A percentile compares a stretch with the other conserved stretches of the same genome.
phyloP scores from a whole-genome alignment of 192 early-diverging fungal species.

The Glomus cerebriforme region DNA sequence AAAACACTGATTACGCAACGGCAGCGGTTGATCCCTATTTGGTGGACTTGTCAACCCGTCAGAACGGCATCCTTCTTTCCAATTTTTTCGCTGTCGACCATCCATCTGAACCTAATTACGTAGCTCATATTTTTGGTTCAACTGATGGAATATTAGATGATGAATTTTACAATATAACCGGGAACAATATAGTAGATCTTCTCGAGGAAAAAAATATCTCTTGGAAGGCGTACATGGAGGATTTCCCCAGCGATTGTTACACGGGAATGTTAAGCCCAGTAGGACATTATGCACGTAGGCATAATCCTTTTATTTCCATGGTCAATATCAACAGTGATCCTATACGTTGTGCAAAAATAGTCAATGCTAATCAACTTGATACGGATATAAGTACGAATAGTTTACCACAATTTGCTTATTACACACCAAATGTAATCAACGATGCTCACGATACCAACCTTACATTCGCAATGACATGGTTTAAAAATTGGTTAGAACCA shows the following conservation, averaged over 20 bases:
- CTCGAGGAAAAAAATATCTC: slow-evolving; percentile 56
- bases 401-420: slow-evolving; percentile 60
- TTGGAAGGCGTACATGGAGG: slow-evolving; percentile 68
- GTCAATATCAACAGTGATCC: slow-evolving; percentile 52
- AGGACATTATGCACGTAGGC: slow-evolving; percentile 61
- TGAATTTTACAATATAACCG: slow-evolving; percentile 35
- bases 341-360: slow-evolving; percentile 63
- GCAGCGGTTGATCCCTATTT: background rate
- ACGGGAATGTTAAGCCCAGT: background rate
- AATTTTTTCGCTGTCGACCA: slow-evolving; percentile 22
- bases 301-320: slow-evolving; percentile 73
- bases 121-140: slow-evolving; percentile 31
- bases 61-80: background rate
- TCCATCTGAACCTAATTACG: slow-evolving; percentile 28
- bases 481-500: slow-evolving; percentile 33
- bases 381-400: slow-evolving; percentile 53
- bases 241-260: slow-evolving; percentile 54
- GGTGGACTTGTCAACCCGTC: background rate
- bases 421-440: slow-evolving; percentile 60
- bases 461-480: slow-evolving; percentile 50
- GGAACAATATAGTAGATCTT: slow-evolving; percentile 44
- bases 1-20: slow-evolving; percentile 11
- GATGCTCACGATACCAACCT: slow-evolving; percentile 57
- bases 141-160: slow-evolving; percentile 35
- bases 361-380: slow-evolving; percentile 53